Percentiles rank a stretch among this genome's conserved stretches.
Conservation (phyloP, 2,329 filamentous ascomycete species). For the Davidsoniella neocaledoniae region DNA sequence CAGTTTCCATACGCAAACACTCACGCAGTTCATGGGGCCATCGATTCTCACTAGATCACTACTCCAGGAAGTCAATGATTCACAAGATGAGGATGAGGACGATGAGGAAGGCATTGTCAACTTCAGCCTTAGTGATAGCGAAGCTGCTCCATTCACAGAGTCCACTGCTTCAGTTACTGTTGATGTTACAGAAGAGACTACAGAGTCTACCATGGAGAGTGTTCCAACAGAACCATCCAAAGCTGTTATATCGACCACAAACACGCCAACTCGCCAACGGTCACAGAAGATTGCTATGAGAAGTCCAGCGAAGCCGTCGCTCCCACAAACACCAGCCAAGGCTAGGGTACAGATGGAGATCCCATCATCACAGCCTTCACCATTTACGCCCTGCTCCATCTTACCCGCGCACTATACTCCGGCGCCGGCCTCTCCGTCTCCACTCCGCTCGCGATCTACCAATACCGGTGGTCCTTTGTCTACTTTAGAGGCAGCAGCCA, state of each 20-base stretch:
- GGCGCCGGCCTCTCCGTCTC: slow-evolving; percentile 23
- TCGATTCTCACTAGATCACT: background rate
- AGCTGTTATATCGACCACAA: background rate
- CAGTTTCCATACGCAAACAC: slow-evolving; percentile 25
- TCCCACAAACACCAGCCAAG: slow-evolving; percentile 27
- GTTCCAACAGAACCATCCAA: background rate
- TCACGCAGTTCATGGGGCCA: slow-evolving; percentile 23
- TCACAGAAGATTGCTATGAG: background rate
- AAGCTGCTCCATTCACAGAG: background rate
- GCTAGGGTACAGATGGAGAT: slow-evolving; percentile 22
- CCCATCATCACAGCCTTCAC: slow-evolving; percentile 25
- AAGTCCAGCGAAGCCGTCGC: slow-evolving; percentile 3
- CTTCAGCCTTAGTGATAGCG: background rate
- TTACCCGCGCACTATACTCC: slow-evolving; percentile 20
- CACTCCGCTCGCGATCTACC: slow-evolving; percentile 22
- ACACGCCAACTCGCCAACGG: background rate
- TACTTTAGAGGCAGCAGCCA: too few relatives aligned
- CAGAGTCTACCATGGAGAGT: background rate
- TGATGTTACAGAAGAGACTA: background rate
- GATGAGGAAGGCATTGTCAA: background rate
- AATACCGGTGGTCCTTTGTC: slow-evolving; percentile 16
- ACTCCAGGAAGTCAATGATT: slow-evolving; percentile 20
- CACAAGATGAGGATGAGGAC: slow-evolving; percentile 21
- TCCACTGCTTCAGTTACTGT: background rate
- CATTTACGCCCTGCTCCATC: slow-evolving; percentile 23